Evolutionary conservation across 768 basidiomycete genomes (phyloP), one percentile per base, ranked within the genome.

Genomic region (Lactifluus pinguis): DNA sequence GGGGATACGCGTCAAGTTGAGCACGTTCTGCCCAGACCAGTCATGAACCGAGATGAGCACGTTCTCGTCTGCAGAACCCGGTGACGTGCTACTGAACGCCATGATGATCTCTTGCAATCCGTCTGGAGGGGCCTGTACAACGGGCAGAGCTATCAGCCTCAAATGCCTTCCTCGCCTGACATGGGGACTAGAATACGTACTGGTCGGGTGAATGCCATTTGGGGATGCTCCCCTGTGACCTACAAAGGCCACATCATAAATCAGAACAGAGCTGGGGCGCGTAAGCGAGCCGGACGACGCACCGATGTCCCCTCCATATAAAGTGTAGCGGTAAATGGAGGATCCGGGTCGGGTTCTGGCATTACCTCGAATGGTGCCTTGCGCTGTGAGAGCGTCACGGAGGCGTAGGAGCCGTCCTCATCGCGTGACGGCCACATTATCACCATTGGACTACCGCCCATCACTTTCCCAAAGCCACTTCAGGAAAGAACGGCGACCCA

Each of bases 351-450:
- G 53, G 84, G 77, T 14, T 73, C 78, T 6, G 87, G 87, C 80
- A 81, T 80, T 4, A 76, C 73, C 62, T 85, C 75, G 6, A 66
- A 68, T 1, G 76, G 64, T 0, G 87, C 83, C 34, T 70, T 72
- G 19, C 87, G 79, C 68, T 90, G 87, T 7, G 85, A 86, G 25
- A 90, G 70, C 13, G 85, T 86, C 60, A 86, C 74, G 21, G 75
- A 70, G 13, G 2, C 4, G 15, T 44, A 30, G 7, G 10, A n/a
- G 10, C 83, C 83, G 64, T 86, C 82, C 38, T 11, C 42, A 19
- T 19, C 61, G 14, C 72, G 69, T 67, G 87, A 85, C 7, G 79
- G 73, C 87, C 87, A 90, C 76, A 83, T 80, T 34, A 89, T 83
- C 60, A 90, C 83, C 85, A 90, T 87, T 0, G 82, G 79, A 6